These are phyloP conservation scores for Fusarium vanettenii DNA, from an alignment of 2,329 filamentous ascomycete species.

Conservation along the genomic window DNA sequence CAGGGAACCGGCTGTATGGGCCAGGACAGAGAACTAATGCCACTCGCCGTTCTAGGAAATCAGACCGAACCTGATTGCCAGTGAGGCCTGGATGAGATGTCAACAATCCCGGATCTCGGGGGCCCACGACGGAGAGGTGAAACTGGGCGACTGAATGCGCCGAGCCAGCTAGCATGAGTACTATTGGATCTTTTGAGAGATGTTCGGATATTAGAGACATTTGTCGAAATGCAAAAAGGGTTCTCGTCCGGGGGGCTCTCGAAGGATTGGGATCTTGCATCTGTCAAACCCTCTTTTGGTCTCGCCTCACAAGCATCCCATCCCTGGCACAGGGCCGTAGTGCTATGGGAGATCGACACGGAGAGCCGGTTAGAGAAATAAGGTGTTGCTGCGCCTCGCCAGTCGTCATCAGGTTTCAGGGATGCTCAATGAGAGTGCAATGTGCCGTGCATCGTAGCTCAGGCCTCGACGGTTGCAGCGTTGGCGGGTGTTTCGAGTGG, in stretches of 20 bases:
- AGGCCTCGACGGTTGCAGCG: constrained; percentile 1
- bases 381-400: constrained; percentile 35
- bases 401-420: constrained; percentile 30
- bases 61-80: constrained; percentile 21
- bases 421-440: background rate
- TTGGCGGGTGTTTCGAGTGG: background rate
- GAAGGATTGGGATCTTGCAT: constrained; percentile 25
- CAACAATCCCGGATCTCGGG: constrained; percentile 13
- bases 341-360: constrained; percentile 37
- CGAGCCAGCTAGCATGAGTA: background rate
- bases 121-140: background rate
- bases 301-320: constrained; percentile 25
- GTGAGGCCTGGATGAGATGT: constrained; percentile 17
- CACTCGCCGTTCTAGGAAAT: constrained; percentile 10
- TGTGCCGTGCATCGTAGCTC: constrained; percentile 11
- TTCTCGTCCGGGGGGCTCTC: constrained; percentile 11
- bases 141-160: background rate
- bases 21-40: constrained; percentile 3
- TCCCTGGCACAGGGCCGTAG: constrained; percentile 18
- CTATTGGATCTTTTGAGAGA: background rate
- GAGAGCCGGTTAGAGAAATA: constrained; percentile 8
- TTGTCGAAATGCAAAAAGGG: constrained; percentile 21
- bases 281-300: constrained; percentile 26
- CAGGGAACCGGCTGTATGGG: constrained; percentile 25
- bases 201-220: background rate